Evolutionary conservation across 306 rosid species (phyloP).

Genomic region (Echinosophora koreensis): DNA sequence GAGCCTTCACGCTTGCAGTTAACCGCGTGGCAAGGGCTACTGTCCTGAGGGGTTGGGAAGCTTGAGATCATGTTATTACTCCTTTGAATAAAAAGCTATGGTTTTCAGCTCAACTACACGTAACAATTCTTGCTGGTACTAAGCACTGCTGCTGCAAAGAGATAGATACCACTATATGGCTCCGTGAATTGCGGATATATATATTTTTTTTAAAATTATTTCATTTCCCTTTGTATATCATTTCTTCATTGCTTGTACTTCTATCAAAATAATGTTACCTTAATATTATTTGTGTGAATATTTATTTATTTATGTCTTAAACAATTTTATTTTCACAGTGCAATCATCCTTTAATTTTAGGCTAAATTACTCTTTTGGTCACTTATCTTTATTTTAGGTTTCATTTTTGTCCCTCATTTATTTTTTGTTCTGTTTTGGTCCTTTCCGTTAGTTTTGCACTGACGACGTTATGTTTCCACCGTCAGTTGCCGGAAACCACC

Average conservation of each 20-base stretch:
- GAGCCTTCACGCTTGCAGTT: slow-evolving; percentile 82
- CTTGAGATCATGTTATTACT: slow-evolving; percentile 44
- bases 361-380: too few species aligned
- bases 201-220: too few species aligned
- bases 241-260: not conserved
- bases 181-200: not conserved
- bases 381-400: too few species aligned
- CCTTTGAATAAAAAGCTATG: slow-evolving; percentile 29
- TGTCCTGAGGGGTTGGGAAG: slow-evolving; percentile 83
- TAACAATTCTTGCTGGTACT: not conserved
- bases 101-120: not conserved
- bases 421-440: too few species aligned
- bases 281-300: not conserved
- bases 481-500: too few species aligned
- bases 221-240: not conserved
- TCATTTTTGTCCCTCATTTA: too few species aligned
- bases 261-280: too few species aligned
- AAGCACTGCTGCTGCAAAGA: not conserved
- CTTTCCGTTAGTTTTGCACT: too few species aligned
- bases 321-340: too few species aligned
- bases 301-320: not conserved
- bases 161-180: not conserved
- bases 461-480: too few species aligned
- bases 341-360: too few species aligned
- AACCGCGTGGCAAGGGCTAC: slow-evolving; percentile 85